phyloP scores from a whole-genome alignment of 257 asterid genomes.

The Ophiorrhiza pumila region DNA sequence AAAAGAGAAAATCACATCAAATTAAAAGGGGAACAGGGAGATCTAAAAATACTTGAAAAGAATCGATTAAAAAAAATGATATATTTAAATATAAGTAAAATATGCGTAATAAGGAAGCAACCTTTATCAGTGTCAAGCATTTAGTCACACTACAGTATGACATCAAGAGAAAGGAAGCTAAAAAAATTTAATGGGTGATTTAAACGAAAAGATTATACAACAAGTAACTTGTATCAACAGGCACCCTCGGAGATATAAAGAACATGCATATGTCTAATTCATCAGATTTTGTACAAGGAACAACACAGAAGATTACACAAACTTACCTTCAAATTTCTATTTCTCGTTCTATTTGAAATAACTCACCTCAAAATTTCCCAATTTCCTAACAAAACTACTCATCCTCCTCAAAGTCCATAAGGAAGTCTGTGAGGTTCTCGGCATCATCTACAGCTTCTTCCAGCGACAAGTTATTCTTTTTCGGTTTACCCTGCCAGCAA shows the following conservation, averaged over 20 bases:
- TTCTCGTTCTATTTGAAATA: background rate
- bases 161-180: background rate
- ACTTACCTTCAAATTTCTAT: background rate
- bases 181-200: background rate
- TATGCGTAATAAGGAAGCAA: too few relatives aligned
- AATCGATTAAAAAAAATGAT: too few relatives aligned
- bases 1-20: too few relatives aligned
- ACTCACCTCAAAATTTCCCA: background rate
- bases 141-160: background rate
- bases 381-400: constrained; percentile 14
- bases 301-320: background rate
- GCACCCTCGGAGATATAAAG: background rate
- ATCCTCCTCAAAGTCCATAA: constrained; percentile 60
- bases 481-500: constrained; percentile 51
- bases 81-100: too few relatives aligned
- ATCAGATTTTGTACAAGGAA: background rate
- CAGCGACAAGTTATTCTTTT: constrained; percentile 56
- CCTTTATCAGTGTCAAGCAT: too few relatives aligned
- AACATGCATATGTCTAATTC: too few relatives aligned
- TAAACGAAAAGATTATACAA: background rate
- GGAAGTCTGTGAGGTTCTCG: constrained; percentile 88
- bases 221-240: background rate
- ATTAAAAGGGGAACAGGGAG: too few relatives aligned
- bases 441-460: constrained; percentile 90
- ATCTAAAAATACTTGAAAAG: too few relatives aligned